phyloP scores from a whole-genome alignment of 2,329 filamentous ascomycete species.

The Ceratocystis colombiana region DNA sequence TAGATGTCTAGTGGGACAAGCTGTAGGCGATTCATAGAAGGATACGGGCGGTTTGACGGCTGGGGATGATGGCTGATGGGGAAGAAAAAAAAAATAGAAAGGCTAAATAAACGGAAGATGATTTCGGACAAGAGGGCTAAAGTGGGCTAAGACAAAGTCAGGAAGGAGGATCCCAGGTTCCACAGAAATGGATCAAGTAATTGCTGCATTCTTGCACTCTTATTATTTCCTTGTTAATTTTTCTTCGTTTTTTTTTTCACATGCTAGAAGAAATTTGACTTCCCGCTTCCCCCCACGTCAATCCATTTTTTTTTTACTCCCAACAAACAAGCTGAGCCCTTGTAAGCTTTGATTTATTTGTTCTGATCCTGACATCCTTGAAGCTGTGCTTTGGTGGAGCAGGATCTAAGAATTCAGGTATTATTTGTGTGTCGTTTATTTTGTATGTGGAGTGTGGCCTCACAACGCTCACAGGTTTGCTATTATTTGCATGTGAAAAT shows the following conservation, averaged over 20 bases:
- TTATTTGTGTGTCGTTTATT: slow-evolving; percentile 1
- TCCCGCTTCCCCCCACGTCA: slow-evolving; percentile 8
- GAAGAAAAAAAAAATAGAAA: background rate
- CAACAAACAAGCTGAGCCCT: background rate
- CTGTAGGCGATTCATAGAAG: background rate
- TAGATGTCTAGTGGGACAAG: background rate
- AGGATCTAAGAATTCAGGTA: background rate
- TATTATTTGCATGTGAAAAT: slow-evolving; percentile 16
- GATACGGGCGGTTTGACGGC: background rate
- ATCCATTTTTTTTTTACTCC: background rate
- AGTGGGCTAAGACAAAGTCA: background rate
- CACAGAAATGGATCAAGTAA: background rate
- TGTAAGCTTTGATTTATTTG: slow-evolving; percentile 2
- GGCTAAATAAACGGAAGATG: background rate
- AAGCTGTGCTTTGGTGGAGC: background rate
- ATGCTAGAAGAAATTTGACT: background rate
- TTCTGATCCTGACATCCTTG: slow-evolving; percentile 3
- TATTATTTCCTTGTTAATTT: background rate
- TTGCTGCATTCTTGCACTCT: background rate
- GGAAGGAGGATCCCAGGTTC: background rate
- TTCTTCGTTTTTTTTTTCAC: background rate
- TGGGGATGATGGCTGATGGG: background rate
- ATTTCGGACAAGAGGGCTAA: background rate
- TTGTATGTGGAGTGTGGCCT: slow-evolving; percentile 4
- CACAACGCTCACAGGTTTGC: background rate